Evolutionary conservation across 257 asterid species (phyloP), one percentile per base, ranked within the genome.

Genomic region (Cruciata laevipes): DNA sequence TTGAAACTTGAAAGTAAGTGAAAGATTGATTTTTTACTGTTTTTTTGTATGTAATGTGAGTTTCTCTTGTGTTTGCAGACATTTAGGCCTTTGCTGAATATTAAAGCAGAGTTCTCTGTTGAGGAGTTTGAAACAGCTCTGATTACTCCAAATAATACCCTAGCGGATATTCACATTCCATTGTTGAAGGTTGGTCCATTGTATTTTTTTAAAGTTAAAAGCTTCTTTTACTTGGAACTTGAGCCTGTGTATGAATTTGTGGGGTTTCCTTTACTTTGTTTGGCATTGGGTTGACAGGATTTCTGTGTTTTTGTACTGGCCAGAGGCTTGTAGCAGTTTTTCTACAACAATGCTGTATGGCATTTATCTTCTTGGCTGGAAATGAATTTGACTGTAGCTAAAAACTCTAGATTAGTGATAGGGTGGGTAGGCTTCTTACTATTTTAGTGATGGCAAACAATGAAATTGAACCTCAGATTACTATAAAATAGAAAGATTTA

Each of bases 91-190:
- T 78, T 94, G 60, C 75, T 94, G 91, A 94, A 94, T 73, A 80
- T 94, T 68, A 90, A 90, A 75, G 96, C 78, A 65, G 99, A 94
- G 76, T 87, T 88, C 68, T 85, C 99, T 0, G 95, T 85, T 1
- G 99, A 94, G 83, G 99, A 94, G 83, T 80, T 94, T 65, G 99
- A 94, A 83, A 94, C 99, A 21, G 96, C 99, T 18, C 76, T 94
- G 84, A 79, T 94, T 47, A 73, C 77, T 16, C 99, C 99, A 0
- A 94, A 94, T 73, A 81, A 77, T 63, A 88, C 95, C 23, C 86
- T 94, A 76, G 96, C 82, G 59, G 96, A 88, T 71, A 83, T 94
- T 79, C 99, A 94, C 74, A 94, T 94, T 81, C 99, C 99, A 16
- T 71, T 94, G 80, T 76, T 90, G 68, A 94, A 90, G 89, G 87